These are phyloP conservation scores for Spironucleus salmonicida DNA, from an alignment of 208 protist genomes.

Conservation along the genomic window DNA sequence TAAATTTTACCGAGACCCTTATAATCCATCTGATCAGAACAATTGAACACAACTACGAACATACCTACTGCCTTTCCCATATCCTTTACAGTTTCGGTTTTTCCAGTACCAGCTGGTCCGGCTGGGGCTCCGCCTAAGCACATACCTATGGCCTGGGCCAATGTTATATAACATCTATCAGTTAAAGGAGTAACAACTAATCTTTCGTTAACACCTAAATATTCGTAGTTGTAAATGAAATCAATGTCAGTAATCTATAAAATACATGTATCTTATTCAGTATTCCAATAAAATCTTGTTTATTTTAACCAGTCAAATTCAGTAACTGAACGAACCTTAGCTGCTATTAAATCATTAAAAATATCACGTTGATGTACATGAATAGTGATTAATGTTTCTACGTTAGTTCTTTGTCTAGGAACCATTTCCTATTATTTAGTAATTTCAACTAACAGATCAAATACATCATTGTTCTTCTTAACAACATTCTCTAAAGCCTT, in stretches of 20 bases:
- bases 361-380: slow-evolving; percentile 62
- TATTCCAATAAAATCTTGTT: slow-evolving; percentile 59
- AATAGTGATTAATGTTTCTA: slow-evolving; percentile 62
- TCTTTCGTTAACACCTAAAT: slow-evolving; percentile 57
- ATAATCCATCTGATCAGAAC: slow-evolving; percentile 64
- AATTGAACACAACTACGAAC: slow-evolving; percentile 68
- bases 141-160: slow-evolving; percentile 60
- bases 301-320: slow-evolving; percentile 66
- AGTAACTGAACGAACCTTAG: slow-evolving; percentile 36
- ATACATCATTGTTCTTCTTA: slow-evolving; percentile 41
- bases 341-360: slow-evolving; percentile 42
- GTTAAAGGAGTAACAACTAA: slow-evolving; percentile 65
- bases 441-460: slow-evolving; percentile 19
- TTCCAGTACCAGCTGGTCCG: slow-evolving; percentile 66
- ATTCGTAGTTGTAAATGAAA: slow-evolving; percentile 62
- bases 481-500: slow-evolving; percentile 35
- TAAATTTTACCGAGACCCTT: slow-evolving; percentile 59
- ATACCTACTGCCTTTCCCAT: slow-evolving; percentile 61
- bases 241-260: slow-evolving; percentile 57
- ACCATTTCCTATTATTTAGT: slow-evolving; percentile 23
- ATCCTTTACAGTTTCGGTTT: slow-evolving; percentile 72
- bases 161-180: slow-evolving; percentile 60
- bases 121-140: slow-evolving; percentile 60
- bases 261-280: slow-evolving; percentile 51
- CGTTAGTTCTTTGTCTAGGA: slow-evolving; percentile 46